phyloP scores from a whole-genome alignment of 176 grass and related monocot genomes.

The Oryza glaberrima region DNA sequence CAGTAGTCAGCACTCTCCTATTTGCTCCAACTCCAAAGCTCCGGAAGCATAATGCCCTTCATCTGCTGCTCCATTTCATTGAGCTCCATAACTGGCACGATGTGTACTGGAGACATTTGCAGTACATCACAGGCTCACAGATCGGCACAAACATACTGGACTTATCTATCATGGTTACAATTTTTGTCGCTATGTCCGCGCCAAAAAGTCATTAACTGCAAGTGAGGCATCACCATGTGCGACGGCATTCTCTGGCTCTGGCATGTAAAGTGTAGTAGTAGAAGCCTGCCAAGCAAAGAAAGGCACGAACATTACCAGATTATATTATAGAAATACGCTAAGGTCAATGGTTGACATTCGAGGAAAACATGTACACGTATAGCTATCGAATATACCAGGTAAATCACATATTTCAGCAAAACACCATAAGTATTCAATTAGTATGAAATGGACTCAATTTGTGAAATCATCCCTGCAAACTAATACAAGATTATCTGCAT shows the following conservation, averaged over 20 bases:
- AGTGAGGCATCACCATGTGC: conserved; percentile 91
- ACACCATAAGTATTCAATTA: not conserved
- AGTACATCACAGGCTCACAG: not conserved
- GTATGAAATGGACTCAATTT: not conserved
- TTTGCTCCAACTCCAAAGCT: not conserved
- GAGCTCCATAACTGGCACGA: not conserved
- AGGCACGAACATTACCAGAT: not conserved
- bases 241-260: conserved; percentile 92
- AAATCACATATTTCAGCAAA: conserved; percentile 20
- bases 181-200: conserved; percentile 43
- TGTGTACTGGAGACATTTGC: conserved; percentile 12
- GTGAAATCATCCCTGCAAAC: not conserved
- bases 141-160: not conserved
- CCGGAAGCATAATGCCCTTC: not conserved
- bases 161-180: not conserved
- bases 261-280: conserved; percentile 77
- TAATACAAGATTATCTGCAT: no score
- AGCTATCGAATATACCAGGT: not conserved
- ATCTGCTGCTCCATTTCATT: conserved; percentile 27
- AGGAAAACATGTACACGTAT: not conserved
- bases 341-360: conserved; percentile 10
- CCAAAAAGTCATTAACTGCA: conserved; percentile 84
- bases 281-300: conserved; percentile 61
- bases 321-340: conserved; percentile 18
- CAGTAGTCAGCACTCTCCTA: not conserved